phyloP scores from a whole-genome alignment of 1,139 yeast genomes.

The Yamadazyma dendronema region DNA sequence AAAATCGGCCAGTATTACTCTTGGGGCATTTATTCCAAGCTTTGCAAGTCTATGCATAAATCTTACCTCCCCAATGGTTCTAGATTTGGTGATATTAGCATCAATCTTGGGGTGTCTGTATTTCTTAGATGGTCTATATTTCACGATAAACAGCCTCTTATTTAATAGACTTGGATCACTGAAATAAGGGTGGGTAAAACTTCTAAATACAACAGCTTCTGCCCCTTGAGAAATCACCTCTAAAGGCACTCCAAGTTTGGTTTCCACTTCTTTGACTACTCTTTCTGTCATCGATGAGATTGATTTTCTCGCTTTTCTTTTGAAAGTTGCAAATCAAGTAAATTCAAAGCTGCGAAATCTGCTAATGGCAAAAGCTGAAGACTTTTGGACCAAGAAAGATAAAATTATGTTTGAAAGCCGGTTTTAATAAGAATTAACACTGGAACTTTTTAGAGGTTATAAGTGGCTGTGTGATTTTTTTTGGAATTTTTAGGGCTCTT shows the following conservation, averaged over 20 bases:
- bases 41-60: conserved; percentile 60
- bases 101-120: conserved; percentile 88
- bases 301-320: not conserved
- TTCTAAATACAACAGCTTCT: conserved; percentile 78
- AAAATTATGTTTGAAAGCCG: too few relatives aligned
- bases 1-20: conserved; percentile 70
- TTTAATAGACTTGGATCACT: conserved; percentile 12
- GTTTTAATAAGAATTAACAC: too few relatives aligned
- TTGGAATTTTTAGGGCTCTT: too few relatives aligned
- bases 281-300: conserved; percentile 42
- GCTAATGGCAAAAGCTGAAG: too few relatives aligned
- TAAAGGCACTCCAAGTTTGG: conserved; percentile 48
- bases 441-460: too few relatives aligned
- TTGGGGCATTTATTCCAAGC: conserved; percentile 65
- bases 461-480: too few relatives aligned
- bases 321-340: not conserved
- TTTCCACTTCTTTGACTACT: conserved; percentile 39
- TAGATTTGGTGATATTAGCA: conserved; percentile 66
- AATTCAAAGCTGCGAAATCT: not conserved
- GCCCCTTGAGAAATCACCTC: conserved; percentile 86
- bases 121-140: conserved; percentile 84
- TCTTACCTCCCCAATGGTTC: conserved; percentile 85
- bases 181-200: conserved; percentile 65
- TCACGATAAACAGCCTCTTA: conserved; percentile 54
- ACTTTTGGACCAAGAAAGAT: too few relatives aligned